Evolutionary conservation across 306 rosid species (phyloP).

Genomic region (Vigna unguiculata): DNA sequence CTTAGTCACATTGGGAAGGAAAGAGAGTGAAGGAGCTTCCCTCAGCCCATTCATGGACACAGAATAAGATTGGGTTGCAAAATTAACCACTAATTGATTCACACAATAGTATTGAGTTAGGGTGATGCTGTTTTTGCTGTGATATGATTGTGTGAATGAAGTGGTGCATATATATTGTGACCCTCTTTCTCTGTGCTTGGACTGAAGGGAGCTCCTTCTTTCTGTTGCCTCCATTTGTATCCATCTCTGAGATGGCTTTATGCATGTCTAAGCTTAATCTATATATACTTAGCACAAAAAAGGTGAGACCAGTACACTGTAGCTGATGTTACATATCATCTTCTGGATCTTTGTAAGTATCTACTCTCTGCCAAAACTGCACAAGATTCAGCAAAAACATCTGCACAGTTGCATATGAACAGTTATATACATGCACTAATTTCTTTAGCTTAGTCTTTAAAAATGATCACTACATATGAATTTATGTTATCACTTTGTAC

Average conservation of each 20-base stretch:
- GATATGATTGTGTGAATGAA: conserved; percentile 42
- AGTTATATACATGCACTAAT: neutral
- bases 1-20: conserved; percentile 23
- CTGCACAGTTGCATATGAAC: conserved; percentile 39
- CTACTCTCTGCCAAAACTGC: conserved; percentile 25
- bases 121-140: conserved; percentile 5
- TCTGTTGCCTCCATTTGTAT: conserved; percentile 46
- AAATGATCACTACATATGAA: neutral
- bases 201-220: conserved; percentile 63
- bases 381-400: conserved; percentile 39
- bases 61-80: conserved; percentile 38
- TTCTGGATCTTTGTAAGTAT: conserved; percentile 46
- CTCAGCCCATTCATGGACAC: conserved; percentile 48
- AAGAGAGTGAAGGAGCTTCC: conserved; percentile 55
- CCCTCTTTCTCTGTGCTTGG: conserved; percentile 52
- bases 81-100: conserved; percentile 33
- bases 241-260: conserved; percentile 5
- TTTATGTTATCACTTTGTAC: conserved; percentile 12
- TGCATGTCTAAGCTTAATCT: conserved; percentile 41
- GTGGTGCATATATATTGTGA: conserved; percentile 10
- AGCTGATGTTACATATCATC: conserved; percentile 43
- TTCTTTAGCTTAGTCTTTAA: conserved; percentile 2
- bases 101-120: conserved; percentile 25
- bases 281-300: conserved; percentile 21
- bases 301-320: conserved; percentile 29